Evolutionary conservation across 2,329 filamentous ascomycete genomes (phyloP).

Genomic region (Phyllosticta capitalensis): DNA sequence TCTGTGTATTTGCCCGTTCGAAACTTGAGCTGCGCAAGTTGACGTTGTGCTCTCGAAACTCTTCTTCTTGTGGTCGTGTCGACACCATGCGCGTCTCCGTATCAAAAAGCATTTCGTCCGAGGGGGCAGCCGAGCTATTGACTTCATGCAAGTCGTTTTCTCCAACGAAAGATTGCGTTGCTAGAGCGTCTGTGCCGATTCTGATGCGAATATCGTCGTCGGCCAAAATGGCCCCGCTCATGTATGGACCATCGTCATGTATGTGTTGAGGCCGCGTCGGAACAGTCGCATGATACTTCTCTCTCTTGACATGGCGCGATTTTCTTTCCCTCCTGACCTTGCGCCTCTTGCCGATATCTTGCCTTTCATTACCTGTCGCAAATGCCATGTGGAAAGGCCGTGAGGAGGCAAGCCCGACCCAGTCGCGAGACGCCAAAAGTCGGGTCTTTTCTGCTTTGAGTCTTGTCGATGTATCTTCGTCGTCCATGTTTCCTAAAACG

Average conservation of each 20-base stretch:
- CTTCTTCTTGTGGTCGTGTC: neutral
- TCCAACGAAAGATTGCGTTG: conserved; percentile 14
- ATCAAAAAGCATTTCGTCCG: conserved; percentile 29
- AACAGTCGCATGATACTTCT: neutral
- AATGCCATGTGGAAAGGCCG: conserved; percentile 23
- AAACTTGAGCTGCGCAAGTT: neutral
- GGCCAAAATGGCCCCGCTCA: conserved; percentile 14
- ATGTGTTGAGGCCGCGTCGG: neutral
- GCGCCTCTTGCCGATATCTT: conserved; percentile 25
- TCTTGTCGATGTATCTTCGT: neutral
- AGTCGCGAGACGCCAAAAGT: conserved; percentile 24
- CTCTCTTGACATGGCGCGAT: neutral
- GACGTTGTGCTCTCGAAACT: neutral
- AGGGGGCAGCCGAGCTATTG: conserved; percentile 14
- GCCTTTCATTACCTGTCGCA: conserved; percentile 19
- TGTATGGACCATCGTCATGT: conserved; percentile 8
- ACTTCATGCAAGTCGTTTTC: conserved; percentile 1
- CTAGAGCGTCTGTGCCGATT: conserved; percentile 28
- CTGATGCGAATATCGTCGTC: conserved; percentile 23
- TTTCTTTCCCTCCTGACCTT: conserved; percentile 14
- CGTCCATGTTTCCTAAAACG: neutral
- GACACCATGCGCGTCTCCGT: neutral
- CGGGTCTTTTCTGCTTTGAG: neutral
- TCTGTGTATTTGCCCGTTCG: neutral
- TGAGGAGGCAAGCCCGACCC: conserved; percentile 24